Conservation (phyloP, 495 filamentous ascomycete species). For the Oidiodendron maius region DNA sequence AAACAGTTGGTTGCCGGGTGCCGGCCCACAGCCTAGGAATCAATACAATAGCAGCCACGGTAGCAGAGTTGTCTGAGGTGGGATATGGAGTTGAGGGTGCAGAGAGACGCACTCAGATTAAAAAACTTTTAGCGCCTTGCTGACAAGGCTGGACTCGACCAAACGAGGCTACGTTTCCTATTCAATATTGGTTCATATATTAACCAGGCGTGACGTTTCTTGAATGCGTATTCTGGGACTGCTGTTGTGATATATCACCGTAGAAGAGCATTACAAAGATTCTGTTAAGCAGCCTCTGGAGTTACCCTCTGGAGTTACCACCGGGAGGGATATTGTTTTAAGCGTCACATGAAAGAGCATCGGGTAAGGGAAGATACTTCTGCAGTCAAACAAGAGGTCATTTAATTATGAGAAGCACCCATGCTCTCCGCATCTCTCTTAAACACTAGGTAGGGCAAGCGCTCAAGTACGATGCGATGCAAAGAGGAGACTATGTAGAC, state of each 20-base stretch:
- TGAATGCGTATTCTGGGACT: too few relatives aligned
- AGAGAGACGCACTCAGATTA: too few relatives aligned
- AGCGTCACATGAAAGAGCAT: not conserved
- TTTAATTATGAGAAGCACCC: conserved; percentile 18
- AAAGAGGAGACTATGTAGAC: conserved; percentile 6
- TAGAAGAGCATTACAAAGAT: too few relatives aligned
- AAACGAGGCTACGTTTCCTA: conserved; percentile 5
- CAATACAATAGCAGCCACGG: conserved; percentile 12
- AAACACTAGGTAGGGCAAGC: conserved; percentile 9
- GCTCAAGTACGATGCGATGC: conserved; percentile 21
- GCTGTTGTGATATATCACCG: too few relatives aligned
- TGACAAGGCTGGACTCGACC: conserved; percentile 13
- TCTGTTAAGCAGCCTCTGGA: too few relatives aligned
- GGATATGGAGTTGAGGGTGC: too few relatives aligned
- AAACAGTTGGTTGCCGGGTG: conserved; percentile 16
- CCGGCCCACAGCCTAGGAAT: conserved; percentile 20
- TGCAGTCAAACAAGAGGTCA: conserved; percentile 10
- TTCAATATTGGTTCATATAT: not conserved
- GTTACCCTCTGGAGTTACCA: not conserved
- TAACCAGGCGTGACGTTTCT: too few relatives aligned
- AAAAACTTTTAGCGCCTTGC: conserved; percentile 16
- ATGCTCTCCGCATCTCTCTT: conserved; percentile 9
- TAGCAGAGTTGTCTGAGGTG: too few relatives aligned
- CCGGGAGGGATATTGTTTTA: not conserved
- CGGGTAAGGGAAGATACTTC: not conserved